These are phyloP conservation scores for Penicillium rolfsii DNA, from an alignment of 2,329 filamentous ascomycete species.

Conservation along the genomic window DNA sequence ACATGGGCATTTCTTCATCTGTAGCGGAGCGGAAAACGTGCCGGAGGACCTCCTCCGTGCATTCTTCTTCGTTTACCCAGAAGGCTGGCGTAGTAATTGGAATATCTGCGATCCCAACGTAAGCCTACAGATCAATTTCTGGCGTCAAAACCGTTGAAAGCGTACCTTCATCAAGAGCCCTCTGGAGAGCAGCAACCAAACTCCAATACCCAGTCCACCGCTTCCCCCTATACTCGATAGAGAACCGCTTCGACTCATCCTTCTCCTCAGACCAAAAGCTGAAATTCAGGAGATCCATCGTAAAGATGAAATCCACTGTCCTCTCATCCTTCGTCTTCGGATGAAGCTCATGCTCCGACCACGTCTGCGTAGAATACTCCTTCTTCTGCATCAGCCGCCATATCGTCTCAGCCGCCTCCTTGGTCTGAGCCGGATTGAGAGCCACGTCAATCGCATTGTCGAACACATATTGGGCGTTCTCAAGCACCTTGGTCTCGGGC, in stretches of 20 bases:
- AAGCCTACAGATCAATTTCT: not conserved
- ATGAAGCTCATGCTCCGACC: constrained; percentile 88
- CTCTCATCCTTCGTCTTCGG: constrained; percentile 78
- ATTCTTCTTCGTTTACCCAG: constrained; percentile 78
- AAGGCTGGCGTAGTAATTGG: constrained; percentile 87
- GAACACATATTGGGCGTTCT: constrained; percentile 82
- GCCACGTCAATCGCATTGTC: constrained; percentile 93
- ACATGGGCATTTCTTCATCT: constrained; percentile 81
- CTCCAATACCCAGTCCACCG: constrained; percentile 96
- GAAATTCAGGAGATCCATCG: constrained; percentile 96
- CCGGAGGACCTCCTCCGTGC: constrained; percentile 71
- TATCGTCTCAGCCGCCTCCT: constrained; percentile 78
- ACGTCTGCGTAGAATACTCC: constrained; percentile 79
- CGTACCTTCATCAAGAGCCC: constrained; percentile 82
- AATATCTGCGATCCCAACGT: constrained; percentile 59
- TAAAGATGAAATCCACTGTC: constrained; percentile 91
- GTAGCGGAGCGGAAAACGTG: constrained; percentile 86
- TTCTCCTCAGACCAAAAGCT: constrained; percentile 85
- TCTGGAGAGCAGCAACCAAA: constrained; percentile 80
- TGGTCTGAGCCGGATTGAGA: constrained; percentile 79
- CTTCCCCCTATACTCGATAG: constrained; percentile 77
- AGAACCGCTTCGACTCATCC: constrained; percentile 71
- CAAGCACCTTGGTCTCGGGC: constrained; percentile 79
- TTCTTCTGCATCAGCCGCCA: constrained; percentile 81
- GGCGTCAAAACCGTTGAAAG: no score